Conservation (phyloP, 768 basidiomycete genomes). For the Coprinopsis marcescibilis region DNA sequence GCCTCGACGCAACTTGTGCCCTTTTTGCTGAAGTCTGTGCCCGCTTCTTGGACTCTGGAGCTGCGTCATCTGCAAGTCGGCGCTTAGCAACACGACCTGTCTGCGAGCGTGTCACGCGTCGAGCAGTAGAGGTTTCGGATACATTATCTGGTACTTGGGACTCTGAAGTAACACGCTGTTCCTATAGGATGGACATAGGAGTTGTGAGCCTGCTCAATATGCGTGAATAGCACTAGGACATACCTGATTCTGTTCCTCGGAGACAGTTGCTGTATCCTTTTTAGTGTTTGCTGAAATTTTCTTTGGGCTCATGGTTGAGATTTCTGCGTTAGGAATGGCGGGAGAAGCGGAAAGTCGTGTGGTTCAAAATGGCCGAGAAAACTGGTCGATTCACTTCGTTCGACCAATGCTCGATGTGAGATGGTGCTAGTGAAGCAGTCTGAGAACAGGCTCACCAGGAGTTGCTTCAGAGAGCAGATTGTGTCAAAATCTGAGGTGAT, state of each 20-base stretch:
- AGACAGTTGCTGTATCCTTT: not conserved
- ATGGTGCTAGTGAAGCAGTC: not conserved
- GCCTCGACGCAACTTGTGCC: constrained; percentile 3
- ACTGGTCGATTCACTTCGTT: not conserved
- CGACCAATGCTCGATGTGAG: not conserved
- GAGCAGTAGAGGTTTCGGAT: constrained; percentile 10
- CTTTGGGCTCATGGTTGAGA: constrained; percentile 1
- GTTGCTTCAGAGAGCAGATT: not conserved
- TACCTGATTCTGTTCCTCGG: constrained; percentile 1
- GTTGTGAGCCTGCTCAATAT: constrained; percentile 17
- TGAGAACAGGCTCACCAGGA: not conserved
- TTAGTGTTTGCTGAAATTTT: not conserved
- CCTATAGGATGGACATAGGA: constrained; percentile 10
- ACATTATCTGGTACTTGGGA: constrained; percentile 1
- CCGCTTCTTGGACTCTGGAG: constrained; percentile 6
- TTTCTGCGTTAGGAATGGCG: not conserved
- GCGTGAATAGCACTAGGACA: constrained; percentile 12
- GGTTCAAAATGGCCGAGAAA: not conserved
- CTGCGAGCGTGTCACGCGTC: constrained; percentile 33
- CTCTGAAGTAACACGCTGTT: constrained; percentile 4
- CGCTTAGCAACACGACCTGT: constrained; percentile 27
- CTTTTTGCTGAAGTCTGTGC: constrained; percentile 2
- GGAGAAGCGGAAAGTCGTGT: not conserved
- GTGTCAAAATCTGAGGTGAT: not conserved
- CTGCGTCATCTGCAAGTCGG: constrained; percentile 18